These are phyloP conservation scores for Salinomyces thailandicus DNA, from an alignment of 2,329 filamentous ascomycete genomes.

Conservation along the genomic window DNA sequence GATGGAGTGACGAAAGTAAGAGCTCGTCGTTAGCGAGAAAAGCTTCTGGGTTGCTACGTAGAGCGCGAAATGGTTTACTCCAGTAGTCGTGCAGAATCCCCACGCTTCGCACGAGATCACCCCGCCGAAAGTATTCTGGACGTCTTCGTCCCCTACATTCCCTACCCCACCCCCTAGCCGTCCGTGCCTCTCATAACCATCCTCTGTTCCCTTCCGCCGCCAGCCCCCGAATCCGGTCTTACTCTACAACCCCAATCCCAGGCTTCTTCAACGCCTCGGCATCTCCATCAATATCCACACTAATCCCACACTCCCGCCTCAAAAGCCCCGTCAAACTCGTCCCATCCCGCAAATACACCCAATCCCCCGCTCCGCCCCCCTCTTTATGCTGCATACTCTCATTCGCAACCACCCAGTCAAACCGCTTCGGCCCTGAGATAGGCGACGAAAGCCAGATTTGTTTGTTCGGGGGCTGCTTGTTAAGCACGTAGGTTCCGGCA, in stretches of 20 bases:
- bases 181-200: too few relatives aligned
- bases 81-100: too few relatives aligned
- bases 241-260: constrained; percentile 21
- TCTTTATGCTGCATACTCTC: constrained; percentile 72
- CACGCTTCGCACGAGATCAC: too few relatives aligned
- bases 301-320: constrained; percentile 63
- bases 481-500: constrained; percentile 80
- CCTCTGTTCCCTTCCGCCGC: too few relatives aligned
- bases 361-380: constrained; percentile 61
- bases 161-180: too few relatives aligned
- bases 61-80: too few relatives aligned
- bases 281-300: constrained; percentile 34
- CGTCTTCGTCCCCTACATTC: too few relatives aligned
- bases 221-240: too few relatives aligned
- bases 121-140: too few relatives aligned
- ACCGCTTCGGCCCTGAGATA: constrained; percentile 82
- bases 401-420: constrained; percentile 70
- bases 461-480: constrained; percentile 97
- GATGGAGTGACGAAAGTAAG: too few relatives aligned
- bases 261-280: constrained; percentile 16
- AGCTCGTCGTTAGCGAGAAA: too few relatives aligned
- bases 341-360: constrained; percentile 84
- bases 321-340: constrained; percentile 62
- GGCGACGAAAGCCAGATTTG: constrained; percentile 95
- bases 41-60: too few relatives aligned